Conservation (phyloP, 2,329 filamentous ascomycete species). For the Fusarium aywerte region DNA sequence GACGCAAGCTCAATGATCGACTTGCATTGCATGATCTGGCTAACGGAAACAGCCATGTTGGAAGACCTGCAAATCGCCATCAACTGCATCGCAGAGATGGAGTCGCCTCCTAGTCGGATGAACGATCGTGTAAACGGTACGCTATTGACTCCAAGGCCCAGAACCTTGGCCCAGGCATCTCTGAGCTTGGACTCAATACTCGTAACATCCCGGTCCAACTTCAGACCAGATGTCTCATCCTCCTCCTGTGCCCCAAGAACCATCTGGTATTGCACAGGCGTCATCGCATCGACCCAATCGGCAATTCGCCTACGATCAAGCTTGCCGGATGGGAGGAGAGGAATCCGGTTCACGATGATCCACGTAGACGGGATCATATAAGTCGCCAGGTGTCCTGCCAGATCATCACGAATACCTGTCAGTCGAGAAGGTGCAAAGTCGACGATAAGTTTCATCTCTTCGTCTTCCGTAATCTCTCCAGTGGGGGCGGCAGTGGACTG, state of each 20-base stretch:
- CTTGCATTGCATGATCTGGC: constrained; percentile 39
- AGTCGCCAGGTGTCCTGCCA: constrained; percentile 11
- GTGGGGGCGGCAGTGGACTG: not conserved
- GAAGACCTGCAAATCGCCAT: constrained; percentile 35
- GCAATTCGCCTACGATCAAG: constrained; percentile 16
- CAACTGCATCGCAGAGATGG: constrained; percentile 39
- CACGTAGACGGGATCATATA: constrained; percentile 38
- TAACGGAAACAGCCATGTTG: constrained; percentile 24
- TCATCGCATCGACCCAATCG: constrained; percentile 21
- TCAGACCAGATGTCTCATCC: not conserved
- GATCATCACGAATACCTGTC: constrained; percentile 11
- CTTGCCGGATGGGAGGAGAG: constrained; percentile 31
- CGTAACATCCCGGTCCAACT: constrained; percentile 20
- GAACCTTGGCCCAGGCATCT: constrained; percentile 22
- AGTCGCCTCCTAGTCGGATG: constrained; percentile 36
- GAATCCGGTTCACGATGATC: constrained; percentile 17
- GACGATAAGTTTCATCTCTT: constrained; percentile 4
- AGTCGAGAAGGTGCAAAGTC: not conserved
- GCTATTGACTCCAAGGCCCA: constrained; percentile 4
- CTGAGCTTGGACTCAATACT: constrained; percentile 17
- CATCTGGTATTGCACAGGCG: constrained; percentile 5
- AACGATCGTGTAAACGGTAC: constrained; percentile 35
- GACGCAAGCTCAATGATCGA: constrained; percentile 38
- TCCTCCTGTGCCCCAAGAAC: constrained; percentile 19
- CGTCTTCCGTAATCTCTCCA: not conserved